These are phyloP conservation scores for Malassezia sp. DNA, from an alignment of 1,284 basidiomycete genomes.

Conservation along the genomic window DNA sequence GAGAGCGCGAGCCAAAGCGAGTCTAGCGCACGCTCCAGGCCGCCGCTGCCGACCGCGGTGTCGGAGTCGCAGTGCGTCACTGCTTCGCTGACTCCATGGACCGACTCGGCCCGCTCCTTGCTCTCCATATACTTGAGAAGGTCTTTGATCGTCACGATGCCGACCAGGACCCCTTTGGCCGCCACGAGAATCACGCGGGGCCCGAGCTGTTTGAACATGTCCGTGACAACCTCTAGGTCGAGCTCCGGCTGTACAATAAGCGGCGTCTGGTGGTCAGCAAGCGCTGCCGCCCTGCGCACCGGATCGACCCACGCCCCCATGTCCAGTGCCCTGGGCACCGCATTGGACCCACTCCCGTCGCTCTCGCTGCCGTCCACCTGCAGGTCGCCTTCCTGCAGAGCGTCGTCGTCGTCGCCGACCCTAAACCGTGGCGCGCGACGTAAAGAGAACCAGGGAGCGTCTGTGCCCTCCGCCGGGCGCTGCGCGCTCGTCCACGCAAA, in stretches of 20 bases:
- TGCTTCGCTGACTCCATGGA: neutral
- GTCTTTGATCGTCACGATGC: slow-evolving; percentile 90
- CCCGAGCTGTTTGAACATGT: slow-evolving; percentile 55
- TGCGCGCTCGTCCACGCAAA: slow-evolving; percentile 7
- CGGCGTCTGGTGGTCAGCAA: slow-evolving; percentile 55
- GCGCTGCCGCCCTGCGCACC: slow-evolving; percentile 43
- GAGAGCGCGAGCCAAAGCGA: neutral
- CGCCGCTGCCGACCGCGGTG: slow-evolving; percentile 24
- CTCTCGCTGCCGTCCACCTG: too few relatives aligned
- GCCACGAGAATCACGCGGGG: slow-evolving; percentile 89
- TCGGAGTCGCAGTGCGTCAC: slow-evolving; percentile 7
- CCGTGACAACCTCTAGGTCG: slow-evolving; percentile 91
- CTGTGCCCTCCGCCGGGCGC: too few relatives aligned
- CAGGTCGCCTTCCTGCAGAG: too few relatives aligned
- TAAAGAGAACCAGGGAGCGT: too few relatives aligned
- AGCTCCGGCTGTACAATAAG: slow-evolving; percentile 84
- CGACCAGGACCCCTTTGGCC: slow-evolving; percentile 62
- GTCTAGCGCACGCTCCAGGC: slow-evolving; percentile 26
- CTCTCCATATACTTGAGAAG: slow-evolving; percentile 54
- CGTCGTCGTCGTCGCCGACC: too few relatives aligned
- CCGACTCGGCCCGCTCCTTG: slow-evolving; percentile 21
- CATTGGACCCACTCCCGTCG: too few relatives aligned
- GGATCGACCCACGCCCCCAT: slow-evolving; percentile 48
- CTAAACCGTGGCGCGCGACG: too few relatives aligned
- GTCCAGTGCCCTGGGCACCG: too few relatives aligned